phyloP scores from a whole-genome alignment of 371 early-diverging fungal species.

The Enteropsectra breve region DNA sequence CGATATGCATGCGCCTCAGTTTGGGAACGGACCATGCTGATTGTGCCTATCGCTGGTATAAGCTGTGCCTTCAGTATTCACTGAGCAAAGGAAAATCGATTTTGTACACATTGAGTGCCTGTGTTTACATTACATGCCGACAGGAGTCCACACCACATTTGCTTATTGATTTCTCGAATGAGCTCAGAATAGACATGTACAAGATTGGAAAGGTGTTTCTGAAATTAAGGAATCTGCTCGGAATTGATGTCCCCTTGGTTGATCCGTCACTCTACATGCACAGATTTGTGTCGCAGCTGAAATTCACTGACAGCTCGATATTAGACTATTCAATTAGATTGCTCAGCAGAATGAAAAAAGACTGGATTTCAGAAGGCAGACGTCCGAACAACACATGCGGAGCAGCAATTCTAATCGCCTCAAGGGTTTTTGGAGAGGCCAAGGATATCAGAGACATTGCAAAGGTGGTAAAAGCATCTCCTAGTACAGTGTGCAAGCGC shows the following conservation, averaged over 20 bases:
- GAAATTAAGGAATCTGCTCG: slow-evolving; percentile 68
- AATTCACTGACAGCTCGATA: slow-evolving; percentile 74
- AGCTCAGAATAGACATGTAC: slow-evolving; percentile 73
- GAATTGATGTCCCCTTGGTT: slow-evolving; percentile 71
- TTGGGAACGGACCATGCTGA: slow-evolving; percentile 69
- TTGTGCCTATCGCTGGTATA: slow-evolving; percentile 77
- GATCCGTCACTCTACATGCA: slow-evolving; percentile 89
- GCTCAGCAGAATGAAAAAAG: slow-evolving; percentile 84
- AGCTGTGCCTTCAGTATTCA: slow-evolving; percentile 74
- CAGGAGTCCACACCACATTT: slow-evolving; percentile 75
- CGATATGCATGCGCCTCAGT: slow-evolving; percentile 44
- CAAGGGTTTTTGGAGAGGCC: slow-evolving; percentile 79
- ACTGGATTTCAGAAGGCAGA: slow-evolving; percentile 90
- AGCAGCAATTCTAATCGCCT: slow-evolving; percentile 79
- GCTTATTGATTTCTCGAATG: slow-evolving; percentile 91
- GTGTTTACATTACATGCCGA: slow-evolving; percentile 87
- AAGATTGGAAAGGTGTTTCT: slow-evolving; percentile 80
- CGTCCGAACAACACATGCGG: slow-evolving; percentile 96
- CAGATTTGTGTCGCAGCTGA: slow-evolving; percentile 76
- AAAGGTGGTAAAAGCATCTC: slow-evolving; percentile 78
- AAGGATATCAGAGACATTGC: slow-evolving; percentile 76
- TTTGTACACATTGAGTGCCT: slow-evolving; percentile 76
- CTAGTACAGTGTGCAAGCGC: slow-evolving; percentile 73
- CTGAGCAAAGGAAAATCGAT: slow-evolving; percentile 80
- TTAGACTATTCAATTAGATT: slow-evolving; percentile 72